Evolutionary conservation across 2,329 filamentous ascomycete genomes (phyloP).

Genomic region (Colletotrichum sp.): DNA sequence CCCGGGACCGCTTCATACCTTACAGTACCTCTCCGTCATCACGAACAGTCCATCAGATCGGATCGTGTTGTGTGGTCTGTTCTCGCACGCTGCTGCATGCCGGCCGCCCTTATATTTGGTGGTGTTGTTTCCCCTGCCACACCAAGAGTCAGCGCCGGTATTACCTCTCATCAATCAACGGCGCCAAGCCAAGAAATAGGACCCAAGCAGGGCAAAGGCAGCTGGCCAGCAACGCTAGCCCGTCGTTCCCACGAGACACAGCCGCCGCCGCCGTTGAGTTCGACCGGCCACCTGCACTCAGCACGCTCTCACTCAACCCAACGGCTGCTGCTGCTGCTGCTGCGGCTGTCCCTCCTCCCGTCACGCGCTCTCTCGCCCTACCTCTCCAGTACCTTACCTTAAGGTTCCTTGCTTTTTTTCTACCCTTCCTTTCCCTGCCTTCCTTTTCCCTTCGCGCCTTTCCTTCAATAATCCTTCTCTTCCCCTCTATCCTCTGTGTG

Average conservation of each 20-base stretch:
- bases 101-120: neutral
- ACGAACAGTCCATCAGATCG: neutral
- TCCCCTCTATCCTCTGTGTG: neutral
- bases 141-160: neutral
- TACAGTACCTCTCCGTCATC: neutral
- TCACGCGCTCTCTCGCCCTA: conserved; percentile 1
- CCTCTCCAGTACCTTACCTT: neutral
- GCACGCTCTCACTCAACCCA: neutral
- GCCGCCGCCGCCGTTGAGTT: conserved; percentile 19
- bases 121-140: neutral
- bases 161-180: neutral
- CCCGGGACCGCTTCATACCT: neutral
- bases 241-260: conserved; percentile 15
- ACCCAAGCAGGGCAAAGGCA: neutral
- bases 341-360: neutral
- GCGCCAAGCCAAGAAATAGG: neutral
- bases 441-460: neutral
- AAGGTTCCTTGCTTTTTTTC: neutral
- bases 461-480: neutral
- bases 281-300: neutral
- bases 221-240: conserved; percentile 8
- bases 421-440: neutral
- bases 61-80: neutral
- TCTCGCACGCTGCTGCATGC: neutral
- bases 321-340: neutral